Evolutionary conservation across 2,329 filamentous ascomycete genomes (phyloP).

Genomic region (Pestalotiopsis fici): DNA sequence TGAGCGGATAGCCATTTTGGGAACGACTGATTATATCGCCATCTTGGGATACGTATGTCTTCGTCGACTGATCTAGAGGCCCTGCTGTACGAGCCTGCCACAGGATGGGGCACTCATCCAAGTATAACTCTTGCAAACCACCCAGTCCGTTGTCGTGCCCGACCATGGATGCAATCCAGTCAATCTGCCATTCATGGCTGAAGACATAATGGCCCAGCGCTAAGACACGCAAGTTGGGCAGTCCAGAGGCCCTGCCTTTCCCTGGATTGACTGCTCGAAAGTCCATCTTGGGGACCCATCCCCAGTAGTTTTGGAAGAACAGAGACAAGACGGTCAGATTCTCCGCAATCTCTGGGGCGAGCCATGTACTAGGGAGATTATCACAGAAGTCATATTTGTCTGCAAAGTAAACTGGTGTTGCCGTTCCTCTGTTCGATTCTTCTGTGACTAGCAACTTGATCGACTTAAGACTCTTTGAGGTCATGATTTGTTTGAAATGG

Average conservation of each 20-base stretch:
- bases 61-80: conserved; percentile 2
- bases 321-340: conserved; percentile 38
- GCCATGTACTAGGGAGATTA: conserved; percentile 20
- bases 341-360: conserved; percentile 13
- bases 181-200: conserved; percentile 43
- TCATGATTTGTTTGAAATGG: conserved; percentile 6
- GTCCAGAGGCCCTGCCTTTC: conserved; percentile 23
- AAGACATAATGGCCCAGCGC: conserved; percentile 42
- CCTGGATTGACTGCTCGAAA: conserved; percentile 22
- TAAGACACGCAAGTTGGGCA: conserved; percentile 37
- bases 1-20: conserved; percentile 7
- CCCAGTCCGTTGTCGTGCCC: conserved; percentile 18
- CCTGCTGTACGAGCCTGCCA: conserved; percentile 9
- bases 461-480: background rate
- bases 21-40: conserved; percentile 2
- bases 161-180: conserved; percentile 42
- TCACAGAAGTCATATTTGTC: conserved; percentile 21
- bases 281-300: conserved; percentile 39
- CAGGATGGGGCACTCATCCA: conserved; percentile 43
- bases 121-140: conserved; percentile 39
- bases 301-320: conserved; percentile 36
- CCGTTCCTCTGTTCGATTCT: background rate
- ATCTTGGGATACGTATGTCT: background rate
- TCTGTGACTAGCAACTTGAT: conserved; percentile 12
- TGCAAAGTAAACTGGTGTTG: background rate